Evolutionary conservation across 805 yeast species (phyloP), one percentile per base, ranked within the genome.

Genomic region (Suhomyces faveliae): DNA sequence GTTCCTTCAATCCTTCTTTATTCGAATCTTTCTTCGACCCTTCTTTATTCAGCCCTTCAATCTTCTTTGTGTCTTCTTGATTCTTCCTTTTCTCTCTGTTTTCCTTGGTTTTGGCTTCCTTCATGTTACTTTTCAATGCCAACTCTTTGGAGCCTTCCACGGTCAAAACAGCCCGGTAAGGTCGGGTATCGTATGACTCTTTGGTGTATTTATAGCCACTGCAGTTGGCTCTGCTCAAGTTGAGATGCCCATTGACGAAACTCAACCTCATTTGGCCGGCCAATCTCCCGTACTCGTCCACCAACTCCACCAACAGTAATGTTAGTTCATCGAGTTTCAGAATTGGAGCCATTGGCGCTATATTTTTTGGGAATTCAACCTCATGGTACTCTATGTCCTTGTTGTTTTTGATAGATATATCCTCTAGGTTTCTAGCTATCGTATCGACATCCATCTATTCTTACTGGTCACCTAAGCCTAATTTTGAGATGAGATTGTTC

Each of bases 201-300:
- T 56, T 47, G 2, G 82, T 80, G 49, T 56, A 79, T 15, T 55
- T 51, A 45, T 60, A 61, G 5, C 56, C 47, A 33, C 64, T 58
- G 54, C 68, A 77, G 49, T 73, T 77, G 8, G 82, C 81, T 50
- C 79, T 53, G 39, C 81, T 72, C 25, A 78, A 59, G 38, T 66
- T 64, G 3, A 76, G 56, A 51, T 58, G 73, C 5, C 78, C 80
- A 33, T 61, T 57, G 23, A 57, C 56, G 51, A 65, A 70, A 39
- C 55, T 53, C 11, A 41, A 35, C 4, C 63, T 49, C 38, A 53
- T 49, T 8, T 51, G 55, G 15, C 58, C 56, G 23, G 63, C 57
- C 17, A 60, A 23, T 4, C 41, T 33, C 40, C 69, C 71, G 53
- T 76, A 76, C 37, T 58, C 52, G 40, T 70, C 64, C 8, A 75